Conservation (phyloP, 257 asterid species). For the Fraxinus cuspidata region DNA sequence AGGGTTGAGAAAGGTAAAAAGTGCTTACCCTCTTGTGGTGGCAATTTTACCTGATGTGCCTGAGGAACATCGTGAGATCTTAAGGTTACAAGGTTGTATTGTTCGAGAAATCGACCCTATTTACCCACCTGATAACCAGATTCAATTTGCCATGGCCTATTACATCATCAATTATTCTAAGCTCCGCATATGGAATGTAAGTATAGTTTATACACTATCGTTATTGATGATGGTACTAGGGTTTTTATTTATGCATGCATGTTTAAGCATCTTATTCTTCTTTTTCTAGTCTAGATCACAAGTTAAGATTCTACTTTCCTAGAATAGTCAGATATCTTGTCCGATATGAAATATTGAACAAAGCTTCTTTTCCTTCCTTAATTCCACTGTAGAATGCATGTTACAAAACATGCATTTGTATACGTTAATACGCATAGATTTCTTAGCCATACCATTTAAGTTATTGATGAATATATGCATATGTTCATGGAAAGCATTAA, state of each 20-base stretch:
- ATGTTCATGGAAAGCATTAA: background rate
- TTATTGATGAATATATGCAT: background rate
- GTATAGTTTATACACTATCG: background rate
- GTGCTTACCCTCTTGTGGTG: slow-evolving; percentile 42
- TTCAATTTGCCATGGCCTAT: slow-evolving; percentile 51
- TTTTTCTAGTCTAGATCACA: background rate
- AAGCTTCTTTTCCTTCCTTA: background rate
- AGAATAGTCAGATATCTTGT: background rate
- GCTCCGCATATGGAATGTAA: slow-evolving; percentile 51
- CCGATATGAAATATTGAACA: no score
- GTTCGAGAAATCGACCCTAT: slow-evolving; percentile 47
- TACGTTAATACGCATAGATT: background rate
- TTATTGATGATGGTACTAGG: background rate
- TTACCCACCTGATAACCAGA: slow-evolving; percentile 40
- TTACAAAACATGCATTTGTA: no score
- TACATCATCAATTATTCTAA: slow-evolving; percentile 49
- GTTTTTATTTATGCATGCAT: background rate
- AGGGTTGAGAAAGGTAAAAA: slow-evolving; percentile 47
- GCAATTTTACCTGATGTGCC: slow-evolving; percentile 53
- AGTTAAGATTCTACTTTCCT: background rate
- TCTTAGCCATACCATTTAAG: background rate
- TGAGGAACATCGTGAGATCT: slow-evolving; percentile 47
- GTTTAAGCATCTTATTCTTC: background rate
- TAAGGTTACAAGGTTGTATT: slow-evolving; percentile 44
- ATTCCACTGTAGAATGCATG: no score